phyloP scores from a whole-genome alignment of 2,329 filamentous ascomycete genomes.

The Kalaharituber pfeilii region DNA sequence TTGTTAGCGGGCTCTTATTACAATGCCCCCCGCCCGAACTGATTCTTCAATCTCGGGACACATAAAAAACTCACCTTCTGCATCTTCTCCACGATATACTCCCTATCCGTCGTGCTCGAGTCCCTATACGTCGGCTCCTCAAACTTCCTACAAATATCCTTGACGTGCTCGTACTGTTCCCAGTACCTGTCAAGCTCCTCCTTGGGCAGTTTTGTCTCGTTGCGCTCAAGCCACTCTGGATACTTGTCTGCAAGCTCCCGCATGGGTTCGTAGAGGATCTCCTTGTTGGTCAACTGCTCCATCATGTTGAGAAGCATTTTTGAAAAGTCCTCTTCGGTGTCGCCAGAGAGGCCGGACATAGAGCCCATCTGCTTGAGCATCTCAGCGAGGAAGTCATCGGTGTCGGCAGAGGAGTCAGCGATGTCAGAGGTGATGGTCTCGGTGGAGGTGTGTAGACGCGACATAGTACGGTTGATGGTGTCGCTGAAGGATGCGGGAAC shows the following conservation, averaged over 20 bases:
- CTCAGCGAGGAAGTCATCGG: slow-evolving; percentile 74
- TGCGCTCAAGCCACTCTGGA: slow-evolving; percentile 70
- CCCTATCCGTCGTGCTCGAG: slow-evolving; percentile 59
- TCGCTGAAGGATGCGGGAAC: slow-evolving; percentile 50
- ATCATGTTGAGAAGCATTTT: slow-evolving; percentile 97
- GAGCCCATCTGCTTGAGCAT: slow-evolving; percentile 74
- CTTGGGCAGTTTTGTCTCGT: slow-evolving; percentile 43
- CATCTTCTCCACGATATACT: slow-evolving; percentile 95
- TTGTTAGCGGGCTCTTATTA: slow-evolving; percentile 7
- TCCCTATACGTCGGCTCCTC: slow-evolving; percentile 69
- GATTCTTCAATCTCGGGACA: too few relatives aligned
- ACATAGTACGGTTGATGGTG: slow-evolving; percentile 84
- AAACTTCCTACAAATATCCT: slow-evolving; percentile 77
- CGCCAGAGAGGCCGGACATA: slow-evolving; percentile 39
- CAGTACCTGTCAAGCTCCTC: slow-evolving; percentile 67
- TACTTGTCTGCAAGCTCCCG: slow-evolving; percentile 91
- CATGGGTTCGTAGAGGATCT: slow-evolving; percentile 97
- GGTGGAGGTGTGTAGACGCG: slow-evolving; percentile 81
- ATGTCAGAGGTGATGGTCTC: slow-evolving; percentile 60
- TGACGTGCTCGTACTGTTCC: slow-evolving; percentile 61
- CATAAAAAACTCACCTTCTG: slow-evolving; percentile 53
- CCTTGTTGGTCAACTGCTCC: slow-evolving; percentile 96
- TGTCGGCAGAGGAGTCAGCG: slow-evolving; percentile 43
- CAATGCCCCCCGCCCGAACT: too few relatives aligned
- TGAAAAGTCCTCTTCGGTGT: slow-evolving; percentile 67